Conservation (phyloP, 768 basidiomycete species). For the Leucocoprinus birnbaumii region DNA sequence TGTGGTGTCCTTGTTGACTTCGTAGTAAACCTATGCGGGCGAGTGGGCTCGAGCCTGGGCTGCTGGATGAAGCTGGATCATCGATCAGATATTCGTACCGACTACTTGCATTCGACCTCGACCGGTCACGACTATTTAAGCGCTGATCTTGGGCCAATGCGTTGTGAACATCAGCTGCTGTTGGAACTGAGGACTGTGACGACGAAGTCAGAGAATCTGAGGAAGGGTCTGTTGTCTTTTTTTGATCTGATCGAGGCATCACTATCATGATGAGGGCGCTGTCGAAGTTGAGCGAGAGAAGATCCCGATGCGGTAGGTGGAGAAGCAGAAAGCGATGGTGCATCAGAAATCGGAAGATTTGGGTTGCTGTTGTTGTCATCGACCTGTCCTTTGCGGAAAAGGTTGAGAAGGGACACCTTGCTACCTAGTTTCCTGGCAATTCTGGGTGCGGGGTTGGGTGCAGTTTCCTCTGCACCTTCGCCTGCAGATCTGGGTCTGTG, state of each 20-base stretch:
- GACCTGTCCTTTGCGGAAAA: constrained; percentile 64
- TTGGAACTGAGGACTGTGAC: constrained; percentile 26
- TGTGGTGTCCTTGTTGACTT: constrained; percentile 7
- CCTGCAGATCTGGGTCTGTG: constrained; percentile 74
- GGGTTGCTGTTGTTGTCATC: constrained; percentile 12
- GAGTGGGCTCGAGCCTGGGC: constrained; percentile 26
- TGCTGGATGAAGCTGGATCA: constrained; percentile 17
- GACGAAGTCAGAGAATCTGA: constrained; percentile 21
- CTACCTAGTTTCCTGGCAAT: constrained; percentile 49
- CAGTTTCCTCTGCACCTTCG: constrained; percentile 52
- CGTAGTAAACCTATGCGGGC: constrained; percentile 19
- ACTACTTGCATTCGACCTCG: constrained; percentile 20
- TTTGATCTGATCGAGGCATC: constrained; percentile 14
- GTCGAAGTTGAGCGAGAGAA: neutral
- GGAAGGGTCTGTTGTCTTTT: neutral
- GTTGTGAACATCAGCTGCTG: constrained; percentile 48
- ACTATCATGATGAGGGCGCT: constrained; percentile 10
- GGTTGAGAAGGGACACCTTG: constrained; percentile 71
- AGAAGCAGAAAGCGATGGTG: constrained; percentile 5
- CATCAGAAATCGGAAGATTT: neutral
- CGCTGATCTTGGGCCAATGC: constrained; percentile 32
- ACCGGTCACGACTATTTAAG: constrained; percentile 26
- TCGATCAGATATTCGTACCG: constrained; percentile 10
- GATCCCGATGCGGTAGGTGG: neutral
- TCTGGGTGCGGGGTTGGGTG: constrained; percentile 26